Conservation (phyloP, 331 rosid species). For the Rhamnella rubrinervis region DNA sequence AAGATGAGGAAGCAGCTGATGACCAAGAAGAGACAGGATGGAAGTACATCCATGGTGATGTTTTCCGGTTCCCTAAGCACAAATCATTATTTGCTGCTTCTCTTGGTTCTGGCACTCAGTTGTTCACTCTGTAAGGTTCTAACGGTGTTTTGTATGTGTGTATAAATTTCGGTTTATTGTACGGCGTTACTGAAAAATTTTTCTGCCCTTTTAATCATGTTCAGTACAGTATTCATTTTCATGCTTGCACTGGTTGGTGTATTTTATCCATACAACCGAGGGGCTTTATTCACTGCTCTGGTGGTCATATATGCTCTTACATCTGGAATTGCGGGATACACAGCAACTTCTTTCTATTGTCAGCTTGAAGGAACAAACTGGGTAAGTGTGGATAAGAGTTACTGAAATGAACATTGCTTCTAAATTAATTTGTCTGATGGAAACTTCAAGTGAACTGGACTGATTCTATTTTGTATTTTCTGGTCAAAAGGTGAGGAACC, state of each 20-base stretch:
- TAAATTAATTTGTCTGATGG: conserved; percentile 12
- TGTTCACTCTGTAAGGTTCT: conserved; percentile 82
- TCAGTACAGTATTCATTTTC: conserved; percentile 88
- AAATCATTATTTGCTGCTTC: conserved; percentile 90
- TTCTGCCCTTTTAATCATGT: conserved; percentile 24
- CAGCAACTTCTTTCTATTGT: conserved; percentile 86
- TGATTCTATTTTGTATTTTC: conserved; percentile 23
- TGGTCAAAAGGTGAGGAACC: conserved; percentile 79
- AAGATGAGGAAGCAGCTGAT: conserved; percentile 98
- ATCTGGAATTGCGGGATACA: conserved; percentile 94
- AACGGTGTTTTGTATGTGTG: conserved; percentile 12
- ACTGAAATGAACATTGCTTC: conserved; percentile 10
- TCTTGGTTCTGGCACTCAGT: conserved; percentile 94
- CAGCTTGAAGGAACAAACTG: conserved; percentile 93
- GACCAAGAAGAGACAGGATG: conserved; percentile 99
- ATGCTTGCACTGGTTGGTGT: conserved; percentile 94
- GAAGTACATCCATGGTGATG: conserved; percentile 97
- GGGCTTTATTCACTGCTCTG: conserved; percentile 90
- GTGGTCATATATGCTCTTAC: conserved; percentile 98
- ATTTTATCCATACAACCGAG: conserved; percentile 94
- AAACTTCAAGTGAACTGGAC: conserved; percentile 12
- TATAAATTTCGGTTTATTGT: not conserved
- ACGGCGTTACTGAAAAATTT: conserved; percentile 11
- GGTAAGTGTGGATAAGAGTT: conserved; percentile 43
- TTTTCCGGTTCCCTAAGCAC: conserved; percentile 83